Percentiles rank a stretch among this genome's conserved stretches.
These are phyloP conservation scores for Pleurotus citrinopileatus DNA, from an alignment of 768 basidiomycete genomes.

Conservation along the genomic window DNA sequence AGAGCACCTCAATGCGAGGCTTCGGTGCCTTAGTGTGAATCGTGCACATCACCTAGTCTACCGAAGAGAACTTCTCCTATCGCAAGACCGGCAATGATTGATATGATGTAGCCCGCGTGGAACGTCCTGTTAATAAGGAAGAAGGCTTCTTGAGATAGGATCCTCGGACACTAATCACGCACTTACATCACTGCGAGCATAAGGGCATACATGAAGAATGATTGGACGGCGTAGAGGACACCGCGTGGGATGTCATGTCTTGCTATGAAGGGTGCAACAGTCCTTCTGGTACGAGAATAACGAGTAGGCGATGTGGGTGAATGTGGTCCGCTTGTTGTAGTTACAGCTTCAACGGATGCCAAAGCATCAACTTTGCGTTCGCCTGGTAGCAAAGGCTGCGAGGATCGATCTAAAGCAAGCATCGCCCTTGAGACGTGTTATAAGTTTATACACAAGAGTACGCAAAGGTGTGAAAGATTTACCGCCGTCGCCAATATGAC, in stretches of 20 bases:
- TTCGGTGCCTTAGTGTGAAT: background rate
- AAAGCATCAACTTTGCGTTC: slow-evolving; percentile 1
- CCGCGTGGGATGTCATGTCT: slow-evolving; percentile 74
- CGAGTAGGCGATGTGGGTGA: background rate
- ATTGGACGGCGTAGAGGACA: slow-evolving; percentile 57
- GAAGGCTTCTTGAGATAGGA: background rate
- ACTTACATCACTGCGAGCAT: slow-evolving; percentile 84
- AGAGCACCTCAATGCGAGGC: too few relatives aligned
- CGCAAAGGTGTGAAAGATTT: slow-evolving; percentile 18
- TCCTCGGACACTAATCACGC: background rate
- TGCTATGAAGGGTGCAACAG: slow-evolving; percentile 60
- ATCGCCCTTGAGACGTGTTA: background rate
- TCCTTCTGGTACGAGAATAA: slow-evolving; percentile 24
- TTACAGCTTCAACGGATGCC: background rate
- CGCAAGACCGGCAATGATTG: slow-evolving; percentile 67
- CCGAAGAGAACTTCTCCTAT: slow-evolving; percentile 76
- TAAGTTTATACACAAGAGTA: background rate
- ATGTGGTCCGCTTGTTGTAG: background rate
- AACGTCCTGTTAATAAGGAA: slow-evolving; percentile 61
- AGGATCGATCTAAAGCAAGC: background rate
- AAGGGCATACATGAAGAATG: slow-evolving; percentile 60
- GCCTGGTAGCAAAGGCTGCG: background rate
- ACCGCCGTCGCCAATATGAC: slow-evolving; percentile 60
- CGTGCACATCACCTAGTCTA: slow-evolving; percentile 35
- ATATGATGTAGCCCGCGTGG: slow-evolving; percentile 73